These are phyloP conservation scores for Gossypium australe DNA, from an alignment of 345 rosid genomes.

Conservation along the genomic window DNA sequence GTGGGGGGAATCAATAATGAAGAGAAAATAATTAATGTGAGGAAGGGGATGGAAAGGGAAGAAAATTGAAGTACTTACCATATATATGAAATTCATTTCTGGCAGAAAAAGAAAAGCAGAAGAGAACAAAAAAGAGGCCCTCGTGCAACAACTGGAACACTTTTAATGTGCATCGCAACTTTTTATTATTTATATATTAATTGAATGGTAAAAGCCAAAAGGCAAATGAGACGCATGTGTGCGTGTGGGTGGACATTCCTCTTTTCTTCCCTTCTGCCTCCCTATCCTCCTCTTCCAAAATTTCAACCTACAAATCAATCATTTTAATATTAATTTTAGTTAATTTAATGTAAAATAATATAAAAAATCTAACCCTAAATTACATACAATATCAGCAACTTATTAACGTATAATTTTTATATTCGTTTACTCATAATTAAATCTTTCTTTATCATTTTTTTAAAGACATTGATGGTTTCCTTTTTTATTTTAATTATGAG, in stretches of 20 bases:
- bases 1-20: constrained; percentile 17
- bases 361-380: no score
- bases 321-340: no score
- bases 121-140: constrained; percentile 64
- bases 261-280: constrained; percentile 7
- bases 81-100: background rate
- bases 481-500: background rate
- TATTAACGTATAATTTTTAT: no score
- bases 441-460: background rate
- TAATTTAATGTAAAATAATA: no score
- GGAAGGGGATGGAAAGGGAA: background rate
- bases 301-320: no score
- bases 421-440: no score
- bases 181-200: constrained; percentile 12
- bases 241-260: constrained; percentile 47
- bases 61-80: background rate
- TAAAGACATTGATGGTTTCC: background rate
- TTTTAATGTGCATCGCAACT: constrained; percentile 36
- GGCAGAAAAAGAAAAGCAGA: constrained; percentile 25
- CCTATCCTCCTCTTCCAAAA: no score
- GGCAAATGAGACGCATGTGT: constrained; percentile 32
- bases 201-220: constrained; percentile 19
- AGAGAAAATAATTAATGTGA: constrained; percentile 10
- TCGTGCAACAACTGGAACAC: constrained; percentile 53
- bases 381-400: no score